phyloP scores from a whole-genome alignment of 2,329 filamentous ascomycete genomes.

The Penicillium sp. region DNA sequence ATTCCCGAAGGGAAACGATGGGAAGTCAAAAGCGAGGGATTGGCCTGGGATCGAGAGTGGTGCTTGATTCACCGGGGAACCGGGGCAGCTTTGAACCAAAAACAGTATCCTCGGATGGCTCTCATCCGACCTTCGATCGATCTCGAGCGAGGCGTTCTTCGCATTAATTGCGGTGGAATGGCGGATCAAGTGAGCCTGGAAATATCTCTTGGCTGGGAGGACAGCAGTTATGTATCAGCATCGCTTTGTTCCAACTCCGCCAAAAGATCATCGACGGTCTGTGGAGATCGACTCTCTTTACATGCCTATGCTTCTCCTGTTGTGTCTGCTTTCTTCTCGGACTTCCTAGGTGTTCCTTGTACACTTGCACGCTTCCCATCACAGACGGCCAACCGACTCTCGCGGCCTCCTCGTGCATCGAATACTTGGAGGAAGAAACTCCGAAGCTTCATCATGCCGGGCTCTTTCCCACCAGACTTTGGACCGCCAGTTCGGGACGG shows the following conservation, averaged over 20 bases:
- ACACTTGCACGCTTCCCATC: slow-evolving; percentile 77
- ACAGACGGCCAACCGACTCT: slow-evolving; percentile 59
- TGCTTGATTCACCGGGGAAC: slow-evolving; percentile 85
- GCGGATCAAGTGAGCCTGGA: slow-evolving; percentile 33
- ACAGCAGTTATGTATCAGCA: slow-evolving; percentile 55
- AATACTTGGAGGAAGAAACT: slow-evolving; percentile 20
- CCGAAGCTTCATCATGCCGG: slow-evolving; percentile 41
- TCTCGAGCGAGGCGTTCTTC: slow-evolving; percentile 59
- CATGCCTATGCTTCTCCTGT: slow-evolving; percentile 61
- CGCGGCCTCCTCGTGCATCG: slow-evolving; percentile 62
- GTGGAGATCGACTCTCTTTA: slow-evolving; percentile 69
- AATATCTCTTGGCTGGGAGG: slow-evolving; percentile 32
- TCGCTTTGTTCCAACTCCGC: slow-evolving; percentile 48
- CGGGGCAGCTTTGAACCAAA: slow-evolving; percentile 78
- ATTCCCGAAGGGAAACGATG: slow-evolving; percentile 61
- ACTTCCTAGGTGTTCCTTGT: slow-evolving; percentile 69
- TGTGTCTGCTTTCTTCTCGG: slow-evolving; percentile 72
- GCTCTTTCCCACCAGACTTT: slow-evolving; percentile 48
- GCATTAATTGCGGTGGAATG: slow-evolving; percentile 46
- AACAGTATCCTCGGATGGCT: slow-evolving; percentile 80
- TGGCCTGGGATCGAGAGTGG: slow-evolving; percentile 96
- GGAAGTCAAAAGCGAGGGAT: slow-evolving; percentile 73
- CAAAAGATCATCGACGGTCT: slow-evolving; percentile 61
- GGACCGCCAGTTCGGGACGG: slow-evolving; percentile 48
- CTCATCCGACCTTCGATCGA: slow-evolving; percentile 71